Base-by-base conservation (phyloP, 495 filamentous ascomycete genomes). In the Thermothielavioides terrestris region DNA sequence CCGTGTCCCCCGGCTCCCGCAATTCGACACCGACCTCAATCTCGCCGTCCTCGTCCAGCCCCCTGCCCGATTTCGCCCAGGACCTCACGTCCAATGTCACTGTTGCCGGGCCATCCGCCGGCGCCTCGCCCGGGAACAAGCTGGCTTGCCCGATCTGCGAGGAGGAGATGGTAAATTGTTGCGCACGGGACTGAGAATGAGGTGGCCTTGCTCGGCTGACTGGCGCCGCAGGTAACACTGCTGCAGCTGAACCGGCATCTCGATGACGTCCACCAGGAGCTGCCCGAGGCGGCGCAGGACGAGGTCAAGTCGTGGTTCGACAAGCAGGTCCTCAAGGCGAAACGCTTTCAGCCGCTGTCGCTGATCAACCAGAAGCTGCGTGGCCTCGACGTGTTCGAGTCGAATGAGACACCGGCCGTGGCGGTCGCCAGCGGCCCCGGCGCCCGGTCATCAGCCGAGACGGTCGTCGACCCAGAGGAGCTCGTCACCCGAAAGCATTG, bases 241-340 rank as follows among this genome's bases (percentile, higher is more conserved):
- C 68, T 98, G 12, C 92, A 98, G 64, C 69, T 98, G 18, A 96
- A 98, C 62, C 81, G 89, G 61, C 92, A 98, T 67, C 84, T 98
- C 55, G 92, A 98, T 68, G 94, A 97, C 59, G 74, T 78, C 32
- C 92, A 98, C 68, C 85, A 89, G 53, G 88, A 96, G 54, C 77
- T 97, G n/a, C 89, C 94, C 65, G 88, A 88, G 49, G 78, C 86
- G 44, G 86, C 88, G 58, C 94, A 97, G 61, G 91, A 95, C 67
- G 89, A 98, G 68, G 91, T 96, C 52, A 94, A 94, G 70, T 91
- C 86, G 46, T 98, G 92, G 92, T 96, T 98, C 73, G 84, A 92
- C 68, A 83, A 85, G 55, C 92, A 96, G 65, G 94, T 98, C 73
- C 77, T 86, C 41, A 95, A 95, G 64, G 94, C 92, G 15, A 96